A percentile compares a stretch with the other conserved stretches of the same genome.
phyloP scores from a whole-genome alignment of 345 rosid species.

The Salix caprea region DNA sequence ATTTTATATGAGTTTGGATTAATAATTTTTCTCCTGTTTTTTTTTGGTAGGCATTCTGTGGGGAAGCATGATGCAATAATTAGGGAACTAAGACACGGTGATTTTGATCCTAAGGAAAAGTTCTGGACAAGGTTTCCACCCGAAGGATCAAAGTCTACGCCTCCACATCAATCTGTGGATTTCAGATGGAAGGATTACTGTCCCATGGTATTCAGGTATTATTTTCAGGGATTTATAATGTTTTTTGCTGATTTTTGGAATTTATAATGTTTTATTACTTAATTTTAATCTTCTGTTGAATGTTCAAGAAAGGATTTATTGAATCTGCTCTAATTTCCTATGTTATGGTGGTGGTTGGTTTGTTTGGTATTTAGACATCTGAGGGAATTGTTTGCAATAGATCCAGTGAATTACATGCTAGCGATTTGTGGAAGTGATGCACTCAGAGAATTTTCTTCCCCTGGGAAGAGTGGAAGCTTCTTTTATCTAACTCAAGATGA shows the following conservation, averaged over 20 bases:
- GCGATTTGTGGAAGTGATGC: conserved; percentile 70
- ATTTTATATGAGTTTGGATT: background rate
- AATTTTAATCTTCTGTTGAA: background rate
- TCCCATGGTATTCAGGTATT: conserved; percentile 69
- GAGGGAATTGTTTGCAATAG: conserved; percentile 61
- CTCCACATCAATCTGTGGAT: conserved; percentile 61
- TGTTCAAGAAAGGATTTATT: background rate
- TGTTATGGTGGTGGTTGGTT: conserved; percentile 28
- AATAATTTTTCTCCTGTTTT: background rate
- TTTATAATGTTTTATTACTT: background rate
- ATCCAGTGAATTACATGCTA: conserved; percentile 63
- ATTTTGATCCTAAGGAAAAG: conserved; percentile 74
- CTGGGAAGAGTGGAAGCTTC: conserved; percentile 73
- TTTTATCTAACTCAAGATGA: conserved; percentile 71
- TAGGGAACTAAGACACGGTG: conserved; percentile 51
- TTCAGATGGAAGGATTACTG: conserved; percentile 85
- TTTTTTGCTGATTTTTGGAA: background rate
- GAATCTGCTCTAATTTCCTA: conserved; percentile 2
- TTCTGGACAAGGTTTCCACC: conserved; percentile 76
- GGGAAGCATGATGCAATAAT: conserved; percentile 54
- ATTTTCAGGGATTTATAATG: background rate
- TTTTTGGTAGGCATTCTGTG: conserved; percentile 44
- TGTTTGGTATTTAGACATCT: conserved; percentile 42
- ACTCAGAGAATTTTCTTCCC: conserved; percentile 66
- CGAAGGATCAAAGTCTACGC: conserved; percentile 70